Base-by-base conservation (phyloP, 306 rosid genomes). In the Prunus mira region DNA sequence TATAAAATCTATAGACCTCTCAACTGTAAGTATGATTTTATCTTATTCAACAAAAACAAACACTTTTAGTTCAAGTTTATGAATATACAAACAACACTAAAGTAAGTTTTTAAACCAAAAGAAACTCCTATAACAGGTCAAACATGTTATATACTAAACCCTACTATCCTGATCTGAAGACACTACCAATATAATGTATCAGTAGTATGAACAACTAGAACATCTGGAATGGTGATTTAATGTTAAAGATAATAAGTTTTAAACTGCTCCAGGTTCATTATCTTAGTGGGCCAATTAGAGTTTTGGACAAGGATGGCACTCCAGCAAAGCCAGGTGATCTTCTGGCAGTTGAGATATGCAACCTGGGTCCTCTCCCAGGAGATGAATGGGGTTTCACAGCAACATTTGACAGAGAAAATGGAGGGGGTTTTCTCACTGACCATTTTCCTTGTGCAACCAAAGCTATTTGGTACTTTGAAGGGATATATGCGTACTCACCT, bases 321-420 rank as follows among this genome's bases (percentile, higher is more conserved):
- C 91, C 91, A 46, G 97, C 97, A 43, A 76, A 81, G 88, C 90
- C 97, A 11, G 97, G 97, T 28, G 97, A 95, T 88, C 83, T 95
- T 73, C 88, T 95, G 81, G 93, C 77, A 9, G 96, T 92, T 55
- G 96, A 95, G 75, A 95, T 89, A 78, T 87, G 91, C 88, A 87
- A 90, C 87, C 82, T 95, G 85, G 98, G 98, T 83, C 98, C 97
- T 68, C 90, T 95, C 0, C 89, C 92, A 0, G 97, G 93, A 46
- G 97, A 92, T 89, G 97, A 95, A 86, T 90, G 97, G 98, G 97
- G 98, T 41, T 95, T 65, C 62, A 95, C 97, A 28, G 97, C 92
- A 65, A 88, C 91, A 27, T 92, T 92, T 81, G 98, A 95, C 86
- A 86, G 96, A 84, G 97, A 95, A 86, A 95, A 92, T 84, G 97